Percentiles rank a stretch among this genome's conserved stretches.
These are phyloP conservation scores for Ephemerocybe angulata DNA, from an alignment of 768 basidiomycete species.

Conservation along the genomic window DNA sequence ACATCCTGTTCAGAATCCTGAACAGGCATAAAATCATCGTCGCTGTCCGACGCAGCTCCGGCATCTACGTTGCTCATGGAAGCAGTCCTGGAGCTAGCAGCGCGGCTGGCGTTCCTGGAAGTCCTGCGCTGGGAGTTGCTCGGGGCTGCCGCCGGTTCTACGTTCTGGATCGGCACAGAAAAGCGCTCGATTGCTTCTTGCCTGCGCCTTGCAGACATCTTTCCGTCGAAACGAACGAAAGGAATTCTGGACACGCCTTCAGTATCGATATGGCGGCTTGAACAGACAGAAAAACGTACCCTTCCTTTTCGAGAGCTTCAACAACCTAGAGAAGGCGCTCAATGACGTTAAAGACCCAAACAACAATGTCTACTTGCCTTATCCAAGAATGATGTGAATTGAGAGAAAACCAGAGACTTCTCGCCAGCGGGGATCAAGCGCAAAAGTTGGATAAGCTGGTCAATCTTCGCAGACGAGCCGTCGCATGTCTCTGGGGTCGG, in stretches of 20 bases:
- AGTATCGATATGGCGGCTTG: background rate
- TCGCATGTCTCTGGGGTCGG: constrained; percentile 36
- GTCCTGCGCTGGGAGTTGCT: background rate
- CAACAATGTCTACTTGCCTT: constrained; percentile 42
- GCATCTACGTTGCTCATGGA: constrained; percentile 1
- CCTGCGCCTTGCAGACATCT: constrained; percentile 76
- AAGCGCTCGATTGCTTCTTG: constrained; percentile 76
- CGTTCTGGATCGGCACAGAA: constrained; percentile 55
- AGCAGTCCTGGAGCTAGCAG: constrained; percentile 9
- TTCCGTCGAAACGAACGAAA: constrained; percentile 80
- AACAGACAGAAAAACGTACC: constrained; percentile 34
- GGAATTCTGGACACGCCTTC: constrained; percentile 46
- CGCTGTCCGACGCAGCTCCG: constrained; percentile 8
- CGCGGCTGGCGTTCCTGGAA: background rate
- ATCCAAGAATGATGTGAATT: constrained; percentile 83
- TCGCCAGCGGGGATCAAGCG: constrained; percentile 62
- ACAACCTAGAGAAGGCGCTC: constrained; percentile 48
- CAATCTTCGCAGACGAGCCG: constrained; percentile 81
- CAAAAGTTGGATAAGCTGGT: constrained; percentile 73
- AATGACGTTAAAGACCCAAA: background rate
- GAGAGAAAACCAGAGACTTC: constrained; percentile 86
- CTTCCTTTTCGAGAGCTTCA: constrained; percentile 59
- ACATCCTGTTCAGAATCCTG: constrained; percentile 19
- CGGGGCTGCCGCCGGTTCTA: background rate
- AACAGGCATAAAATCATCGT: constrained; percentile 17